A percentile compares a stretch with the other conserved stretches of the same genome.
phyloP scores from a whole-genome alignment of 2,329 filamentous ascomycete species.

The Ophiocordyceps camponoti-saundersi region DNA sequence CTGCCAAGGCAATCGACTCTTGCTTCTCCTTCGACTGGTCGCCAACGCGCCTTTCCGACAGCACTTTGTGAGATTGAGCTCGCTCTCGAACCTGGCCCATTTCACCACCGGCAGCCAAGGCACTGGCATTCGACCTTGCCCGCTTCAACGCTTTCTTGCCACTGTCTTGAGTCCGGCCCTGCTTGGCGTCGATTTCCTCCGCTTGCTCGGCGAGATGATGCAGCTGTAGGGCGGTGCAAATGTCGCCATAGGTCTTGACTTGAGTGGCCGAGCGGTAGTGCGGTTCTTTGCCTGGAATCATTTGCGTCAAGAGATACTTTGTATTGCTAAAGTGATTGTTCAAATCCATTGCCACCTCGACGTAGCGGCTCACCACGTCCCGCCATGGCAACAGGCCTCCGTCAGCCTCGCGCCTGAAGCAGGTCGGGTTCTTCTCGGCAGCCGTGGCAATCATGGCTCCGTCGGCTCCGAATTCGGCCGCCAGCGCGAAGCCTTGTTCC shows the following conservation, averaged over 20 bases:
- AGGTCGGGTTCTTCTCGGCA: constrained; percentile 81
- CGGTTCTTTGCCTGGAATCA: constrained; percentile 65
- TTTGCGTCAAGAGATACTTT: constrained; percentile 73
- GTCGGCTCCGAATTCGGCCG: constrained; percentile 68
- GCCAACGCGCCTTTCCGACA: constrained; percentile 16
- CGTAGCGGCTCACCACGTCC: constrained; percentile 60
- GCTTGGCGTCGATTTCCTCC: constrained; percentile 42
- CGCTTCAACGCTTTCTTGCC: constrained; percentile 11
- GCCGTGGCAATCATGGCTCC: constrained; percentile 94
- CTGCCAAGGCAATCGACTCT: constrained; percentile 9
- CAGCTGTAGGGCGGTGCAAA: constrained; percentile 48
- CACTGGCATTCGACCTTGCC: constrained; percentile 18
- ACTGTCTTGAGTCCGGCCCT: constrained; percentile 39
- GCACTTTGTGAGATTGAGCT: constrained; percentile 14
- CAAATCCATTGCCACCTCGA: constrained; percentile 54
- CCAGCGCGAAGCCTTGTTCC: constrained; percentile 54
- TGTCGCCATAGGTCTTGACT: constrained; percentile 53
- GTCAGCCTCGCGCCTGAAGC: constrained; percentile 53
- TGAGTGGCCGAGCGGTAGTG: constrained; percentile 43
- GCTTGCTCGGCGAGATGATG: constrained; percentile 48
- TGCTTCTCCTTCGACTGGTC: constrained; percentile 5
- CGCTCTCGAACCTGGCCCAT: constrained; percentile 21
- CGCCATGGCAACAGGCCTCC: constrained; percentile 61
- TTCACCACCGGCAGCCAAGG: constrained; percentile 30
- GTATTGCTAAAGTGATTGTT: constrained; percentile 86